A percentile compares a stretch with the other conserved stretches of the same genome.
Evolutionary conservation across 139 green algal genomes (phyloP).

Genomic region (Desmodesmus armatus): DNA sequence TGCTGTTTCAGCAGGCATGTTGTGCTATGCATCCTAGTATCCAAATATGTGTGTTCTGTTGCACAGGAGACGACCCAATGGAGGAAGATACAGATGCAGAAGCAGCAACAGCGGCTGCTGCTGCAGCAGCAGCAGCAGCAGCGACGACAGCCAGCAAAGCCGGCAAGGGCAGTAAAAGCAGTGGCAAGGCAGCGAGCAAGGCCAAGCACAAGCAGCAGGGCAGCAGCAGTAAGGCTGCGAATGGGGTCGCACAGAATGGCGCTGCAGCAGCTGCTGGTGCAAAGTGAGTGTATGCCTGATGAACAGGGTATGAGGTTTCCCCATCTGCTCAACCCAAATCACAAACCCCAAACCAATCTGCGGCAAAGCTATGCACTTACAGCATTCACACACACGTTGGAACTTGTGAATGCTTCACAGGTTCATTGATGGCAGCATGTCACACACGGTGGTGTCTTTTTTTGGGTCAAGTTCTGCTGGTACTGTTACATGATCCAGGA

Average conservation of each 20-base stretch:
- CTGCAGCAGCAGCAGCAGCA: neutral
- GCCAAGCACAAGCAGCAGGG: neutral
- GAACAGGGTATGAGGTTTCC: neutral
- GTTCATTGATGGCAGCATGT: too few relatives aligned
- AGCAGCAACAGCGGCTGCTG: neutral
- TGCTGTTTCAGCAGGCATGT: neutral
- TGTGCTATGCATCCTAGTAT: too few relatives aligned
- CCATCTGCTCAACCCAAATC: too few relatives aligned
- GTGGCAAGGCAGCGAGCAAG: neutral
- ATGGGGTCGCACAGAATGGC: neutral
- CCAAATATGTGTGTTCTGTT: neutral
- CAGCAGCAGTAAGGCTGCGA: neutral
- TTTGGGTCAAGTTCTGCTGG: too few relatives aligned
- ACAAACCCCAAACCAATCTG: too few relatives aligned
- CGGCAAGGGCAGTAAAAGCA: neutral
- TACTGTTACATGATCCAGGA: too few relatives aligned
- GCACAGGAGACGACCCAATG: slow-evolving; percentile 21
- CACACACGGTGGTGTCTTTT: too few relatives aligned
- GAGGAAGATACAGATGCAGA: slow-evolving; percentile 1
- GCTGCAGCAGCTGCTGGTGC: neutral
- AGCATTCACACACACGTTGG: too few relatives aligned
- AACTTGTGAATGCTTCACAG: too few relatives aligned
- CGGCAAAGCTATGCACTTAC: too few relatives aligned
- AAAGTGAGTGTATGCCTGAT: slow-evolving; percentile 1
- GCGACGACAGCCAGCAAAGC: neutral